Conservation (phyloP, 2,329 filamentous ascomycete genomes). For the Triangularia setosa region DNA sequence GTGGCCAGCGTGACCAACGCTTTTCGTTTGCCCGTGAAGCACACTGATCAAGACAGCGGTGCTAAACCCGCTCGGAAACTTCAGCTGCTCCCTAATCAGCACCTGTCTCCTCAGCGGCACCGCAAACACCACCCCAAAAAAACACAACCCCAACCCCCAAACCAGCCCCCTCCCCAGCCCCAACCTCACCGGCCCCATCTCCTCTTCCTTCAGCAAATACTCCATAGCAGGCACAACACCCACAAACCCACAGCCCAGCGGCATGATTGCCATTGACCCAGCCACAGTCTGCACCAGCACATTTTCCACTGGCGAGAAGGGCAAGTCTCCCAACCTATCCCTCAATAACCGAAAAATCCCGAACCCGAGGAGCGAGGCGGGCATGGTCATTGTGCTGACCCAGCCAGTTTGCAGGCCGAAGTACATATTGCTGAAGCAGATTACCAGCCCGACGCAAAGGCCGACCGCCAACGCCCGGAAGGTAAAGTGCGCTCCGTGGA, state of each 20-base stretch:
- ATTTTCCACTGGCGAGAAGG: conserved; percentile 93
- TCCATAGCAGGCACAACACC: conserved; percentile 87
- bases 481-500: conserved; percentile 70
- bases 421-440: conserved; percentile 97
- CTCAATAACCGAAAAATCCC: conserved; percentile 83
- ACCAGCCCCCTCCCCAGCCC: conserved; percentile 74
- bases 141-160: conserved; percentile 90
- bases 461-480: conserved; percentile 75
- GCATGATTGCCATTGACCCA: conserved; percentile 94
- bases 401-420: conserved; percentile 75
- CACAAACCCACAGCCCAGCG: conserved; percentile 90
- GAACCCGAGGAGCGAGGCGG: conserved; percentile 88
- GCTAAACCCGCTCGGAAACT: conserved; percentile 92
- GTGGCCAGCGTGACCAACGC: background rate
- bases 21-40: conserved; percentile 60
- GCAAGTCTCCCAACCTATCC: conserved; percentile 60
- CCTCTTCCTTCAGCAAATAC: conserved; percentile 71
- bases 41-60: conserved; percentile 92
- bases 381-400: conserved; percentile 89
- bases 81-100: conserved; percentile 86
- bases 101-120: conserved; percentile 89
- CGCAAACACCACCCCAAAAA: conserved; percentile 95
- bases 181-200: conserved; percentile 72
- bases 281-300: conserved; percentile 95
- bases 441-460: conserved; percentile 78